Evolutionary conservation across 257 asterid species (phyloP).

Genomic region (Penstemon barbatus): DNA sequence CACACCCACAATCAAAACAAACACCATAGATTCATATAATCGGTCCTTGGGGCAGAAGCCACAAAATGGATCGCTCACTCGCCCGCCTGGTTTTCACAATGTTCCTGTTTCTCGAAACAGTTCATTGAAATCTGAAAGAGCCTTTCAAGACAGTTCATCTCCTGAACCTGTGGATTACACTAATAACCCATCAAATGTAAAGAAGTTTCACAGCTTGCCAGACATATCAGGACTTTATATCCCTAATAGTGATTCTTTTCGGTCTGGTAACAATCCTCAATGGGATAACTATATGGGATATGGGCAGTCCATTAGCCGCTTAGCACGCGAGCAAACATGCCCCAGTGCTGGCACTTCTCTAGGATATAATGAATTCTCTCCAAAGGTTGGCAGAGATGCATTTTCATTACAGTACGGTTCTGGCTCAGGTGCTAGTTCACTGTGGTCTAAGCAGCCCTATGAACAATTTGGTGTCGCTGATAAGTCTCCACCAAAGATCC

Average conservation of each 20-base stretch:
- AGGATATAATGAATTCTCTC: conserved; percentile 52
- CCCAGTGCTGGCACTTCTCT: conserved; percentile 42
- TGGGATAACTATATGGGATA: conserved; percentile 47
- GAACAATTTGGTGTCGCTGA: conserved; percentile 92
- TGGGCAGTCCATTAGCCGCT: conserved; percentile 45
- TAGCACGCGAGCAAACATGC: conserved; percentile 42
- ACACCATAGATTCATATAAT: conserved; percentile 42
- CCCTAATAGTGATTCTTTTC: conserved; percentile 51
- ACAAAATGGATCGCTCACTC: conserved; percentile 53
- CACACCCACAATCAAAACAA: conserved; percentile 40
- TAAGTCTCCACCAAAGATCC: conserved; percentile 44
- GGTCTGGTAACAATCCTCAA: conserved; percentile 41
- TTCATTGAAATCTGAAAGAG: conserved; percentile 62
- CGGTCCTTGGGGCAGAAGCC: conserved; percentile 57
- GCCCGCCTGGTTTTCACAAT: conserved; percentile 92
- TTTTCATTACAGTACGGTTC: conserved; percentile 54
- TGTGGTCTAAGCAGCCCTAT: conserved; percentile 87
- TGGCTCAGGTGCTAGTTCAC: conserved; percentile 53
- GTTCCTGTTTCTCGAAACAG: conserved; percentile 69
- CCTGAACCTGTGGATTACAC: conserved; percentile 48
- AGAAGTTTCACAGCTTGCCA: conserved; percentile 87
- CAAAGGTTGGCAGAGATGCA: conserved; percentile 62
- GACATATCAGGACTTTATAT: conserved; percentile 76
- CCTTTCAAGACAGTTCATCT: conserved; percentile 45
- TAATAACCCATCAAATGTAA: conserved; percentile 44